These are phyloP conservation scores for Asterionellopsis glacialis DNA, from an alignment of 108 stramenopile genomes.

Conservation along the genomic window DNA sequence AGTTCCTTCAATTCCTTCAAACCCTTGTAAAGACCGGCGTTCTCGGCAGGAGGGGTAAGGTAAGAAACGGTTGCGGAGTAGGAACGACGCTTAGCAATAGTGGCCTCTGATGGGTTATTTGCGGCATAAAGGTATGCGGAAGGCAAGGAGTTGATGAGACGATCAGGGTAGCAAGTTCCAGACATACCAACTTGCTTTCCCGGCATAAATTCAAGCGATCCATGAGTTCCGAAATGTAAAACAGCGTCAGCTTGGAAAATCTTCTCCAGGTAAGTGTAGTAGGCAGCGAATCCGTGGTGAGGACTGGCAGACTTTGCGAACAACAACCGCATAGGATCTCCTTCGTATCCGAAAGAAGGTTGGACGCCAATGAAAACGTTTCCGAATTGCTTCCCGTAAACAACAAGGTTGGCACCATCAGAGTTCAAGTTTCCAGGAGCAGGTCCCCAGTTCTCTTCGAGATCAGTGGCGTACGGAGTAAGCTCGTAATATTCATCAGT, in stretches of 20 bases:
- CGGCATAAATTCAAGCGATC: conserved; percentile 95
- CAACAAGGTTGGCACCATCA: conserved; percentile 92
- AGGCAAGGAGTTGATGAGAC: conserved; percentile 93
- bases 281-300: conserved; percentile 96
- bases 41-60: conserved; percentile 96
- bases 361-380: conserved; percentile 97
- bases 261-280: conserved; percentile 97
- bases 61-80: conserved; percentile 96
- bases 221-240: conserved; percentile 96
- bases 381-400: conserved; percentile 94
- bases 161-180: conserved; percentile 96
- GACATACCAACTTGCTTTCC: conserved; percentile 99
- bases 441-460: conserved; percentile 97
- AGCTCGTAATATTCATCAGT: conserved; percentile 93
- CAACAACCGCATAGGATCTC: conserved; percentile 89
- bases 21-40: conserved; percentile 96
- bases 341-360: conserved; percentile 96
- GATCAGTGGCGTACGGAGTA: conserved; percentile 89
- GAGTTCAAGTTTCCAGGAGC: conserved; percentile 96
- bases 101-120: conserved; percentile 97
- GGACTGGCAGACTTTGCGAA: conserved; percentile 97
- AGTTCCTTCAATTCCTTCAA: conserved; percentile 95
- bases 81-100: conserved; percentile 95
- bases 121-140: conserved; percentile 96
- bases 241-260: conserved; percentile 95